Conservation (phyloP, 2,329 filamentous ascomycete genomes). For the Thelonectria olida region DNA sequence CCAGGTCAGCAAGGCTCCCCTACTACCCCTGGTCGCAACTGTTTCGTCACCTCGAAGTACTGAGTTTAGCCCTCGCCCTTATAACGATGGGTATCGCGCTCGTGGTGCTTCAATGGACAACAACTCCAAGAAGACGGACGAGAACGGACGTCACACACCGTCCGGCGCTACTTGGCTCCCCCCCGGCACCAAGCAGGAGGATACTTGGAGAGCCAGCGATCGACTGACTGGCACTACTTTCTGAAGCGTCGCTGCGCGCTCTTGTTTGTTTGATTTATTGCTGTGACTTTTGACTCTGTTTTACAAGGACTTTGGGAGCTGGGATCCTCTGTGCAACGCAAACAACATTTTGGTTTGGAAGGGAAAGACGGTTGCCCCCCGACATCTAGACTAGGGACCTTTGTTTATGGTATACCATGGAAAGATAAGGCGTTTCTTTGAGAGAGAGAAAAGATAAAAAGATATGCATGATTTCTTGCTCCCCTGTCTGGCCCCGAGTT, state of each 20-base stretch:
- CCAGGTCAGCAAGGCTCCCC: constrained; percentile 49
- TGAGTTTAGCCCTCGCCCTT: constrained; percentile 49
- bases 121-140: constrained; percentile 67
- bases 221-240: constrained; percentile 36
- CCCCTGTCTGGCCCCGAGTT: neutral
- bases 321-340: constrained; percentile 4
- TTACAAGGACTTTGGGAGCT: neutral
- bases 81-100: constrained; percentile 57
- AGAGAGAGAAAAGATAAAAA: constrained; percentile 2
- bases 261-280: constrained; percentile 9
- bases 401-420: constrained; percentile 12
- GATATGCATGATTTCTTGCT: neutral
- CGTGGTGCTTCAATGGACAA: constrained; percentile 52
- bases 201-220: constrained; percentile 73
- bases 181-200: constrained; percentile 84
- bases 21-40: constrained; percentile 71
- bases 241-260: constrained; percentile 11
- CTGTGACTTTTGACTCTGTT: neutral
- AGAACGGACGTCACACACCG: constrained; percentile 50
- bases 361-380: constrained; percentile 4
- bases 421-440: constrained; percentile 5
- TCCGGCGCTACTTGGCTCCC: constrained; percentile 71
- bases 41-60: constrained; percentile 35
- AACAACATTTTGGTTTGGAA: constrained; percentile 3
- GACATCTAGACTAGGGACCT: constrained; percentile 25